Evolutionary conservation across 1,284 basidiomycete genomes (phyloP), one percentile per base, ranked within the genome.

Genomic region (Microbotryomycetes sp.): DNA sequence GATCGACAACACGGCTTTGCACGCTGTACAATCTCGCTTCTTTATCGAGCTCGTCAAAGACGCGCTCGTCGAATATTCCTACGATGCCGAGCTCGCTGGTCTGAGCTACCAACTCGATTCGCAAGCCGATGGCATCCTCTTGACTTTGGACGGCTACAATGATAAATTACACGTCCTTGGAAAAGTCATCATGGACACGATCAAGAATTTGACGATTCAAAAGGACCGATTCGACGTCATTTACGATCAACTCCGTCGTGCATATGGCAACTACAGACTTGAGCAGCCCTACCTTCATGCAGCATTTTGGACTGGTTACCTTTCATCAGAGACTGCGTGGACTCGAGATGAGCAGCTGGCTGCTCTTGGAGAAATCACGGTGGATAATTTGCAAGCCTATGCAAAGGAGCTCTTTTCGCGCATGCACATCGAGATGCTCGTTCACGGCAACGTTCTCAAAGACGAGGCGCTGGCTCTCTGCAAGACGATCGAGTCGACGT

Each of bases 11-110:
- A 73, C 73, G 3, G 71, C 76, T 1, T 56, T 67, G 18, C 68
- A 72, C 13, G 71, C 73, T 30, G 71, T 64, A 65, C 89, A 73
- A 58, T 72, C 74, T 18, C 73, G 89, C 56, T 78, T 98, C n/a
- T 89, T 87, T 73, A 81, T 85, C 51, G 88, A 93, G 70, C 80
- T 98, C 29, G 87, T 97, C 69, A 85, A 84, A 45, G 96, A 99
- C 73, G 83, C 87, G 0, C 82, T 97, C 56, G 87, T 85, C 11
- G 94, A 98, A 76, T 92, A 88, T 72, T 82, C 89, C 1, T 98
- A 98, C 74, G 88, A 93, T 71, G 96, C 96, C 7, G 87, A 89
- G 56, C 81, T 98, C 21, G 96, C 93, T 29, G 92, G 92, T 16
- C 80, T 98, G 52, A 79, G 79, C 15, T 98, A 96, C 77, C 81